Evolutionary conservation across 192 early-diverging fungal genomes (phyloP), one percentile per base, ranked within the genome.

Genomic region (Podila horticola): DNA sequence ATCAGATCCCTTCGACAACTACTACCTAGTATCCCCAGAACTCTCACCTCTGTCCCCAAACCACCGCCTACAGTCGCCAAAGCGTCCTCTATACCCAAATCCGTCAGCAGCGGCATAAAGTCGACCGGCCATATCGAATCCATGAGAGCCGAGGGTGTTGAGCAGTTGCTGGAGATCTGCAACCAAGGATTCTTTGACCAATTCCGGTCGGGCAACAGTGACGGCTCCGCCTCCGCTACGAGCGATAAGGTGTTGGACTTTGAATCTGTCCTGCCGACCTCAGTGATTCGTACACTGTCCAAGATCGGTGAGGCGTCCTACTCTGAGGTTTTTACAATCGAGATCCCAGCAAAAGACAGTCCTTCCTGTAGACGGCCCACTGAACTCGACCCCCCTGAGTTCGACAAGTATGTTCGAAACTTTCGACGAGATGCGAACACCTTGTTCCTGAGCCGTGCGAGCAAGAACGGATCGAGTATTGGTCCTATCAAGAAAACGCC

Each of bases 241-340:
- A 38, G 62, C 10, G 20, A 22, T 4, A 20, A 36, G 50, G 57
- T 81, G 10, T 10, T 81, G 52, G 67, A 81, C 31, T 81, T 81
- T 73, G 77, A 81, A 7, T 29, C 77, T 4, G 33, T 81, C 17
- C 5, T 81, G 4, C 77, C 77, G 9, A 29, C 62, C 30, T 31
- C 28, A n/a, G 64, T 75, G 68, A 20, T 60, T 31, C 9, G 20
- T 3, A 58, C 79, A 3, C 50, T 75, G 30, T 61, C 59, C 60
- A 96, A 97, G 83, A 89, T 97, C 57, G 95, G 93, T 38, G 96
- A 97, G 67, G 94, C 96, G 5, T 93, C 92, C 3, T 97, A 92
- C 67, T 93, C 93, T 4, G 94, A 96, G 71, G 96, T 96, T 1
- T 97, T 90, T 71, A 71, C 83, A 12, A 67, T 81, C 4, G 77